A percentile compares a stretch with the other conserved stretches of the same genome.
Evolutionary conservation across 805 yeast genomes (phyloP).

Genomic region (Yamadazyma takamatsuzukensis): DNA sequence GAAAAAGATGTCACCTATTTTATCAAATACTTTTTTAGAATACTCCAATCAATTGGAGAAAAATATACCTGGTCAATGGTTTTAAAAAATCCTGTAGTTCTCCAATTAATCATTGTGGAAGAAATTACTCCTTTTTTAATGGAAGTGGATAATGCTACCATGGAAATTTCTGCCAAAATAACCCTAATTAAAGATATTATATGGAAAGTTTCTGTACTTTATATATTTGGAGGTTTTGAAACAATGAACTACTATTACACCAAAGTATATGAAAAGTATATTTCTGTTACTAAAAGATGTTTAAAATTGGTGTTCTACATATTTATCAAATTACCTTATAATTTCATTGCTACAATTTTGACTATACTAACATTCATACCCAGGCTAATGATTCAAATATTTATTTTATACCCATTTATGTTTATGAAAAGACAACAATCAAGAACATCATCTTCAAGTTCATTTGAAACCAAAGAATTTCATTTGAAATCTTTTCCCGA

Average conservation of each 20-base stretch:
- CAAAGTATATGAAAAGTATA: neutral
- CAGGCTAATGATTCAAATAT: constrained; percentile 14
- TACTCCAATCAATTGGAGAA: too few relatives aligned
- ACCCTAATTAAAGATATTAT: constrained; percentile 7
- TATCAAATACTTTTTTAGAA: too few relatives aligned
- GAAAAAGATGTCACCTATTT: too few relatives aligned
- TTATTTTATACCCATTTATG: constrained; percentile 13
- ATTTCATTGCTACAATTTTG: constrained; percentile 11
- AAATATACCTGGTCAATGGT: constrained; percentile 1
- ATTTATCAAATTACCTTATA: constrained; percentile 16
- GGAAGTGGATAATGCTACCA: constrained; percentile 2
- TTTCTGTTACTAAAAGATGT: neutral
- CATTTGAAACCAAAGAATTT: too few relatives aligned
- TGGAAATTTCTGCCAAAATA: constrained; percentile 1
- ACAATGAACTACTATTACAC: constrained; percentile 3
- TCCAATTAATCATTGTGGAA: neutral
- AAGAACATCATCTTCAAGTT: too few relatives aligned
- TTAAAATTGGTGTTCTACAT: constrained; percentile 3
- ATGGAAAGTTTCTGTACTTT: constrained; percentile 14
- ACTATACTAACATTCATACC: constrained; percentile 20
- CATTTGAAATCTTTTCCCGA: too few relatives aligned
- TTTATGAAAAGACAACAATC: too few relatives aligned
- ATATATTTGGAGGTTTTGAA: constrained; percentile 8
- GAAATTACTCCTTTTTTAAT: constrained; percentile 1
- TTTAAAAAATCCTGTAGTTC: constrained; percentile 1